Evolutionary conservation across 2,329 filamentous ascomycete genomes (phyloP).

Genomic region (Pseudogymnoascus sp.): DNA sequence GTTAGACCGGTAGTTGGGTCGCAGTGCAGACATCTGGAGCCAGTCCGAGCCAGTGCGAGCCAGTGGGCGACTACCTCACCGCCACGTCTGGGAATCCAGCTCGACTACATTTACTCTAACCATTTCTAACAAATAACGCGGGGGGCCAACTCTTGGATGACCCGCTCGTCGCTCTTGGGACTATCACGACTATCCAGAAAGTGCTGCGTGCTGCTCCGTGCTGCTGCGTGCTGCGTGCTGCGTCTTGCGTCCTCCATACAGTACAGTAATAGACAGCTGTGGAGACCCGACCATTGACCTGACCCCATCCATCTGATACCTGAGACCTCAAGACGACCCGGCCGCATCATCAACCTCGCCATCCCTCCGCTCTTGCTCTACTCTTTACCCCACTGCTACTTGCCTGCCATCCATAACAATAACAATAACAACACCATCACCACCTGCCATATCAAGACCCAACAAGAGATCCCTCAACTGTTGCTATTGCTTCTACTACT

Average conservation of each 20-base stretch:
- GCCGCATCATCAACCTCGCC: conserved; percentile 7
- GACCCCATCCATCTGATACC: neutral
- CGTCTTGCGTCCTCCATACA: neutral
- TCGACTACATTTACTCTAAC: neutral
- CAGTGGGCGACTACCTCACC: neutral
- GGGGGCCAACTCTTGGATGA: conserved; percentile 1
- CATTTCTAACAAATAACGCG: neutral
- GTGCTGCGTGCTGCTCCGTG: neutral
- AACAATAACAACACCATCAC: neutral
- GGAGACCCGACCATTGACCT: neutral
- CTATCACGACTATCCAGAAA: conserved; percentile 1
- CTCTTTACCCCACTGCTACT: neutral
- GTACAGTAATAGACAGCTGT: neutral
- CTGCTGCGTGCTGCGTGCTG: too few relatives aligned
- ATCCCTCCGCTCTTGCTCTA: neutral
- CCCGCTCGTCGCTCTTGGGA: neutral
- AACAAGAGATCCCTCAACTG: neutral
- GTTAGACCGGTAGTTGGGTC: neutral
- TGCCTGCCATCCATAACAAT: neutral
- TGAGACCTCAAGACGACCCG: neutral
- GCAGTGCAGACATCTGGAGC: neutral
- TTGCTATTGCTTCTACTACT: too few relatives aligned
- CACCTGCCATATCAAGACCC: neutral
- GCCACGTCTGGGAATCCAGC: neutral
- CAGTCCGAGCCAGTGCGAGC: neutral